phyloP scores from a whole-genome alignment of 441 rosid species.

The Euphorbia celastroides region DNA sequence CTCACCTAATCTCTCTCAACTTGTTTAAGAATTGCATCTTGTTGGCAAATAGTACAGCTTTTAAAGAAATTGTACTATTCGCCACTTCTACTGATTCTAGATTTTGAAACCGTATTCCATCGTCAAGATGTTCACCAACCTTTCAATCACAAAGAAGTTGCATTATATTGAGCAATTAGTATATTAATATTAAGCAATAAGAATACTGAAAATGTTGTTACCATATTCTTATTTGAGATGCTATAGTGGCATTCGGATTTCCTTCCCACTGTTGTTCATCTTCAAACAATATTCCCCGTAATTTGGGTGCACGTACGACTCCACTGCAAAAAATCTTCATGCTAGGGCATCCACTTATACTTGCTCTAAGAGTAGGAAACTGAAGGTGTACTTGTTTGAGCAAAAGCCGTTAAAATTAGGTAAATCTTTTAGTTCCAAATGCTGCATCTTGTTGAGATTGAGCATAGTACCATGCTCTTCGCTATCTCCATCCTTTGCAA shows the following conservation, averaged over 20 bases:
- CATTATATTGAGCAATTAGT: background rate
- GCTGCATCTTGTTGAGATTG: too few species aligned
- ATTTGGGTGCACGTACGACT: conserved; percentile 2
- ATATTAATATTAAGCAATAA: background rate
- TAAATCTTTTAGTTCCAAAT: too few species aligned
- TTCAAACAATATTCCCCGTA: background rate
- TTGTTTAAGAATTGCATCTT: background rate
- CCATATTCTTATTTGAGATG: background rate
- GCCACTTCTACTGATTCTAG: background rate
- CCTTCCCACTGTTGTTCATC: conserved; percentile 1
- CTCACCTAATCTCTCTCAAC: too few species aligned
- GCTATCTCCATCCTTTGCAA: conserved; percentile 10
- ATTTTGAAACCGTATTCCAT: background rate
- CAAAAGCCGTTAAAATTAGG: too few species aligned
- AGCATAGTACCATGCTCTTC: too few species aligned
- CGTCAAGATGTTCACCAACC: background rate
- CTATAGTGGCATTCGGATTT: background rate
- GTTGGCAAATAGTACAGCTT: background rate
- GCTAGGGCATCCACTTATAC: background rate
- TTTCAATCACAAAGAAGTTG: background rate
- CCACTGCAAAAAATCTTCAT: conserved; percentile 13
- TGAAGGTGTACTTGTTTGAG: background rate
- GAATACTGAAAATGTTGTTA: background rate
- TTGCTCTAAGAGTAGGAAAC: background rate
- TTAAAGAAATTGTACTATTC: background rate